phyloP scores from a whole-genome alignment of 1,284 basidiomycete genomes.

The Leccinum subfulvum region DNA sequence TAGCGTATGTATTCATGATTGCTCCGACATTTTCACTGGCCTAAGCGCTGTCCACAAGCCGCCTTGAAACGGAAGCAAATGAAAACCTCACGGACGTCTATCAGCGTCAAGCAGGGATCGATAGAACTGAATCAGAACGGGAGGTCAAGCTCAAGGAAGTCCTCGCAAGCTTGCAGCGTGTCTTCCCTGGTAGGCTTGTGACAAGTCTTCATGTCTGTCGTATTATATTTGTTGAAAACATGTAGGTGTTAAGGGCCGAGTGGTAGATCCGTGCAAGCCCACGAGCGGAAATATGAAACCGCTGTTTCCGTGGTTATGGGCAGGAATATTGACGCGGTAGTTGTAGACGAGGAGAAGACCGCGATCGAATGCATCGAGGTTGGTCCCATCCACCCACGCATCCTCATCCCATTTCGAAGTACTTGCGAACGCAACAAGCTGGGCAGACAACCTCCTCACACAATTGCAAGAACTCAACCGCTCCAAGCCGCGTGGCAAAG shows the following conservation, averaged over 20 bases:
- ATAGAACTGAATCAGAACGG: constrained; percentile 82
- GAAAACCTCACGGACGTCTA: constrained; percentile 86
- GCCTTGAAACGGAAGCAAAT: constrained; percentile 86
- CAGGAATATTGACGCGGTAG: constrained; percentile 91
- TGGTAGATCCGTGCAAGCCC: constrained; percentile 92
- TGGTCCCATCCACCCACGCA: constrained; percentile 14
- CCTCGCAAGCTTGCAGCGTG: constrained; percentile 76
- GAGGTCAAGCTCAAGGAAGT: constrained; percentile 81
- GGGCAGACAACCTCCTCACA: constrained; percentile 80
- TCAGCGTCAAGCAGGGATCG: constrained; percentile 85
- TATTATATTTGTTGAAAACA: not conserved
- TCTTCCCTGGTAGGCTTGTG: constrained; percentile 70
- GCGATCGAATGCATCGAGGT: constrained; percentile 98
- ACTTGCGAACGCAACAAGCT: constrained; percentile 91
- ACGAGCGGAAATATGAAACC: constrained; percentile 88
- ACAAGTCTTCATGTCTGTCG: not conserved
- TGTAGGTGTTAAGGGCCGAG: constrained; percentile 82
- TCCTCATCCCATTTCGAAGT: constrained; percentile 45
- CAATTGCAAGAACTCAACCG: constrained; percentile 82
- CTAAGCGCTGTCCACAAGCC: constrained; percentile 44
- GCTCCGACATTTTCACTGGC: not conserved
- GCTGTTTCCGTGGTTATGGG: constrained; percentile 96
- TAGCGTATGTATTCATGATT: constrained; percentile 49
- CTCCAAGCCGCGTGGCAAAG: constrained; percentile 77
- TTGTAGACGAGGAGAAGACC: constrained; percentile 95